Conservation (phyloP, 148 eudicot genomes). For the Rhododendron molle region DNA sequence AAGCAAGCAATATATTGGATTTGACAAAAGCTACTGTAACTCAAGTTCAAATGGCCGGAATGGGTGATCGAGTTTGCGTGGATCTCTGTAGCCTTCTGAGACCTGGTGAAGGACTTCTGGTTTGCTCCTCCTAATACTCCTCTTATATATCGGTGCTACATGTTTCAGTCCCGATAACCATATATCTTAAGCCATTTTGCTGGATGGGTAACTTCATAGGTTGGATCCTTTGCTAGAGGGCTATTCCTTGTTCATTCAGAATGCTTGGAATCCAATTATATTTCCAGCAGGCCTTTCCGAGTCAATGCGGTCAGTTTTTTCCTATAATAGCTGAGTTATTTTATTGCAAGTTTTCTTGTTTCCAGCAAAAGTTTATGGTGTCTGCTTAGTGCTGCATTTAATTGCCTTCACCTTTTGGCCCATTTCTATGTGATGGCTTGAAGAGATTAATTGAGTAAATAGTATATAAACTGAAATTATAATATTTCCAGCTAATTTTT, state of each 20-base stretch:
- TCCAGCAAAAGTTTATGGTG: constrained; percentile 26
- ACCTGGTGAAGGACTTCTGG: constrained; percentile 97
- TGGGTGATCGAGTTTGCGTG: constrained; percentile 98
- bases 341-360: neutral
- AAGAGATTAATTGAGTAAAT: constrained; percentile 4
- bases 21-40: constrained; percentile 60
- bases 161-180: neutral
- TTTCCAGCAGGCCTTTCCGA: constrained; percentile 94
- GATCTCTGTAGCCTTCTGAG: constrained; percentile 90
- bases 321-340: neutral
- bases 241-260: constrained; percentile 96
- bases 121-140: constrained; percentile 23
- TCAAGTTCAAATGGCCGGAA: constrained; percentile 63
- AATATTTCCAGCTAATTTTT: neutral
- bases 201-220: constrained; percentile 30
- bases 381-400: neutral
- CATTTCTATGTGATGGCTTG: constrained; percentile 16
- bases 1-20: constrained; percentile 45
- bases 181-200: neutral
- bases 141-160: neutral
- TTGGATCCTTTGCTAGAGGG: constrained; percentile 95
- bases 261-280: constrained; percentile 88
- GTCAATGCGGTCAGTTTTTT: constrained; percentile 78
- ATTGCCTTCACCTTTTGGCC: neutral
- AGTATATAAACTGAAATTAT: neutral